Base-by-base conservation (phyloP, 352 stramenopile species). In the Phytophthora litchii region DNA sequence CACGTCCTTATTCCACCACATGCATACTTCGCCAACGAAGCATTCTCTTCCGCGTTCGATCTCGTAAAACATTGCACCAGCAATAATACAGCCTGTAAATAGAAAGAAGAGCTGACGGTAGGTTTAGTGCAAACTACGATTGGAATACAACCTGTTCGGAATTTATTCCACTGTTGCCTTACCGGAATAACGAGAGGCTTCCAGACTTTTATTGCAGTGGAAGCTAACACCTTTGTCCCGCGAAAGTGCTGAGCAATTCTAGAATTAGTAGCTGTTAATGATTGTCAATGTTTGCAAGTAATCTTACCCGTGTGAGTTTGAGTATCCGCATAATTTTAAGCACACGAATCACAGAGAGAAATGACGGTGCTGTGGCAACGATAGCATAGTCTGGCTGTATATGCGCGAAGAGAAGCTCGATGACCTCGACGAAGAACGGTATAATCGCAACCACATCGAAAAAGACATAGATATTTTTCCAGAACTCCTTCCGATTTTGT, bases 291-390 rank as follows among this genome's bases (percentile, higher is more conserved):
- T 34, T 34, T 2, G 29, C 29, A 34, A 40, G 38, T 25, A 34
- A 52, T 13, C 69, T 27, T 61, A 89, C 80, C 40, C 76, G 50
- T 13, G 76, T 86, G 13, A 93, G 54, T 38, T 91, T 93, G 14
- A 93, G 63, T 20, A 93, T 88, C 4, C 83, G 84, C 60, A 85
- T 76, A 13, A 82, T 90, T 46, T 91, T 93, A 17, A 89, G 58
- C 1, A 89, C 70, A 3, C 80, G 82, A 8, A 91, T 78, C 12
- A 86, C 67, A 0, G 84, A 89, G 25, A 89, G 31, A 52, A 90
- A 78, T 8, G 84, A 89, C 17, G 81, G 78, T 16, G 74, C 54
- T 12, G 76, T 88, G 1, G 84, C 67, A 17, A 90, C 82, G 35
- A 91, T 80, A 3, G 80, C 60, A 43, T 87, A 93, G 8, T 67